Evolutionary conservation across 2,329 filamentous ascomycete species (phyloP).

Genomic region (Neophaeococcomyces mojaviensis): DNA sequence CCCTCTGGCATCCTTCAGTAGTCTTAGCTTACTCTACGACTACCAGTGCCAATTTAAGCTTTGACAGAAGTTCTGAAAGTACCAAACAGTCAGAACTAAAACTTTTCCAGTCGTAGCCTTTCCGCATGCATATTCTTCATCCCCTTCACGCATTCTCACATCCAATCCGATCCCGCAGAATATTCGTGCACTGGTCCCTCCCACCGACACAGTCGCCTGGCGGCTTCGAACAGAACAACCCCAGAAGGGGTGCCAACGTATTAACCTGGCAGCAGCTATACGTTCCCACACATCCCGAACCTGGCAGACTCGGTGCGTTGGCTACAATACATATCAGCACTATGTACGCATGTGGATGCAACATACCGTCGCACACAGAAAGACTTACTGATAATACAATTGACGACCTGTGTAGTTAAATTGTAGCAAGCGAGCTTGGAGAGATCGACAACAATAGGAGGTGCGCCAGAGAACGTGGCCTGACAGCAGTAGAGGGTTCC

Average conservation of each 20-base stretch:
- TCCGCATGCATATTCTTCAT: too few species aligned
- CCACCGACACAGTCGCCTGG: not conserved
- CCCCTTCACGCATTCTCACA: slow-evolving; percentile 1
- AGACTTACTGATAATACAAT: not conserved
- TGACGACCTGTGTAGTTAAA: not conserved
- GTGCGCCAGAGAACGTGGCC: not conserved
- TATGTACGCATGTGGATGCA: too few species aligned
- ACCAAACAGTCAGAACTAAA: too few species aligned
- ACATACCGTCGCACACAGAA: too few species aligned
- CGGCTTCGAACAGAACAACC: not conserved
- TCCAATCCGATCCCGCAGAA: not conserved
- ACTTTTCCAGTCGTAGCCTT: too few species aligned
- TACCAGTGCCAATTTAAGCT: too few species aligned
- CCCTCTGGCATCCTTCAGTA: too few species aligned
- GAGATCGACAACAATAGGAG: not conserved
- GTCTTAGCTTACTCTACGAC: too few species aligned
- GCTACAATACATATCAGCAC: not conserved
- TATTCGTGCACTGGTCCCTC: not conserved
- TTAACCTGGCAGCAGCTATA: not conserved
- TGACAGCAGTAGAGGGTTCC: slow-evolving; percentile 1
- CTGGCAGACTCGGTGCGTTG: not conserved
- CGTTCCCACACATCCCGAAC: not conserved
- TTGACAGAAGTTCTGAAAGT: too few species aligned
- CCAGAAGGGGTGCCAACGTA: not conserved
- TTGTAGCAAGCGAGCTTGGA: not conserved